Percentiles rank a stretch among this genome's conserved stretches.
Conservation (phyloP, 2,329 filamentous ascomycete genomes). For the Ceratocystis cacaofunesta region DNA sequence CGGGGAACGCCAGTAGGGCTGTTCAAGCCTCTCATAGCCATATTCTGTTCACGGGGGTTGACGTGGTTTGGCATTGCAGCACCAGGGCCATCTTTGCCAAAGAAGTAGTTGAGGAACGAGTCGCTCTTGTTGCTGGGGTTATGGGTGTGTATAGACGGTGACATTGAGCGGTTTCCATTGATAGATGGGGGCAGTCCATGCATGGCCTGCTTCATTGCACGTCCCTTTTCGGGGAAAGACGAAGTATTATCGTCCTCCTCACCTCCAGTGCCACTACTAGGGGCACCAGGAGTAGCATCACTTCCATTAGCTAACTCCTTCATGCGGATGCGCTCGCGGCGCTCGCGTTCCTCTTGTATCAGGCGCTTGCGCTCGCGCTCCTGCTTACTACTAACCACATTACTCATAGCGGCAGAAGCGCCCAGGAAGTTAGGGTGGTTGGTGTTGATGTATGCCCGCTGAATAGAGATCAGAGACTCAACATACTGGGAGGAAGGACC, state of each 20-base stretch:
- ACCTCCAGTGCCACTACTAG: constrained; percentile 25
- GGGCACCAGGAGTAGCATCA: constrained; percentile 24
- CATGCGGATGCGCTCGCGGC: constrained; percentile 64
- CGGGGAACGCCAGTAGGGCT: constrained; percentile 25
- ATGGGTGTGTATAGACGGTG: constrained; percentile 53
- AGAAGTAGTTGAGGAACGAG: constrained; percentile 97
- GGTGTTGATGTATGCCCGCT: constrained; percentile 97
- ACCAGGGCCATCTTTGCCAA: constrained; percentile 67
- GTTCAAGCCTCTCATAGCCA: constrained; percentile 15
- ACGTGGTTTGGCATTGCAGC: constrained; percentile 27
- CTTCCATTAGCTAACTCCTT: constrained; percentile 73
- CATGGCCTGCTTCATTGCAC: constrained; percentile 6
- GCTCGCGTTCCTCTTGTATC: constrained; percentile 70
- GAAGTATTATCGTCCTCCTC: constrained; percentile 24
- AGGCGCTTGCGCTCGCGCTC: constrained; percentile 76
- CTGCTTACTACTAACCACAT: constrained; percentile 87
- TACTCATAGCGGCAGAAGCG: constrained; percentile 91
- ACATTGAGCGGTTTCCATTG: constrained; percentile 51
- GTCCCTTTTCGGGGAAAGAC: constrained; percentile 15
- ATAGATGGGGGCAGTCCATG: constrained; percentile 25
- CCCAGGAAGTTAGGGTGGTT: constrained; percentile 98
- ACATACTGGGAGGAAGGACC: constrained; percentile 84
- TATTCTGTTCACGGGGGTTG: constrained; percentile 17
- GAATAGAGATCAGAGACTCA: constrained; percentile 91
- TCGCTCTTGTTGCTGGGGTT: constrained; percentile 56